A percentile compares a stretch with the other conserved stretches of the same genome.
Conservation (phyloP, 352 stramenopile species). For the Phytophthora lateralis region DNA sequence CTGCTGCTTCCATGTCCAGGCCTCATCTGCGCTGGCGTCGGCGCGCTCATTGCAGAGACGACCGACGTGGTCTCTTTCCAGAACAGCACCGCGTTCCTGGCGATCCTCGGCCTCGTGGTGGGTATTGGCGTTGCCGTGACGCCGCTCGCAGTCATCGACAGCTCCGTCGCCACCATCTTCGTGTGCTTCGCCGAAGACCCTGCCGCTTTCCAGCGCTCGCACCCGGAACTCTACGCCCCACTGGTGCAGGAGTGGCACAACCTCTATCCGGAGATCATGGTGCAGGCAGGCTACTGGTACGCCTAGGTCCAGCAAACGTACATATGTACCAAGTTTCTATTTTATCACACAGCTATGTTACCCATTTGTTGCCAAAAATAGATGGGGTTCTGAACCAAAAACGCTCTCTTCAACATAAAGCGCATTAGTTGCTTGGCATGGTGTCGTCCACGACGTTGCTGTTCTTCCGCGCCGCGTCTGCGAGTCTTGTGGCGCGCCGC, state of each 20-base stretch:
- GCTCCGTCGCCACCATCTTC: slow-evolving; percentile 95
- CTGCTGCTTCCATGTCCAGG: slow-evolving; percentile 31
- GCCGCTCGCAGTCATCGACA: slow-evolving; percentile 92
- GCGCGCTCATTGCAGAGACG: slow-evolving; percentile 55
- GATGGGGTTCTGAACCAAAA: slow-evolving; percentile 1
- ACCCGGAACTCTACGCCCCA: slow-evolving; percentile 83
- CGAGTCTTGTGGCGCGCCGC: slow-evolving; percentile 16
- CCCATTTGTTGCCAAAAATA: slow-evolving; percentile 1
- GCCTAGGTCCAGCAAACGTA: slow-evolving; percentile 28
- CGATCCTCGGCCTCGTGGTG: slow-evolving; percentile 89
- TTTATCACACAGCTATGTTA: no score
- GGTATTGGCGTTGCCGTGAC: slow-evolving; percentile 90
- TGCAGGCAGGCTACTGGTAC: slow-evolving; percentile 86
- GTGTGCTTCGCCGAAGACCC: slow-evolving; percentile 96
- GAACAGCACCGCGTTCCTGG: slow-evolving; percentile 75
- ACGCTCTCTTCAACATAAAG: slow-evolving; percentile 16
- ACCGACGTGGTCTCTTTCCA: slow-evolving; percentile 61
- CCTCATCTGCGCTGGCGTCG: slow-evolving; percentile 72
- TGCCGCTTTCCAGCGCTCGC: slow-evolving; percentile 74
- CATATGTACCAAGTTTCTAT: no score
- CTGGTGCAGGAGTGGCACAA: slow-evolving; percentile 90
- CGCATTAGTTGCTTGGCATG: background rate
- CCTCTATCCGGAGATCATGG: slow-evolving; percentile 88
- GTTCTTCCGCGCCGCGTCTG: slow-evolving; percentile 26
- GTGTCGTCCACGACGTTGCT: slow-evolving; percentile 23